These are phyloP conservation scores for Prinsepia uniflora DNA, from an alignment of 306 rosid genomes.

Conservation along the genomic window DNA sequence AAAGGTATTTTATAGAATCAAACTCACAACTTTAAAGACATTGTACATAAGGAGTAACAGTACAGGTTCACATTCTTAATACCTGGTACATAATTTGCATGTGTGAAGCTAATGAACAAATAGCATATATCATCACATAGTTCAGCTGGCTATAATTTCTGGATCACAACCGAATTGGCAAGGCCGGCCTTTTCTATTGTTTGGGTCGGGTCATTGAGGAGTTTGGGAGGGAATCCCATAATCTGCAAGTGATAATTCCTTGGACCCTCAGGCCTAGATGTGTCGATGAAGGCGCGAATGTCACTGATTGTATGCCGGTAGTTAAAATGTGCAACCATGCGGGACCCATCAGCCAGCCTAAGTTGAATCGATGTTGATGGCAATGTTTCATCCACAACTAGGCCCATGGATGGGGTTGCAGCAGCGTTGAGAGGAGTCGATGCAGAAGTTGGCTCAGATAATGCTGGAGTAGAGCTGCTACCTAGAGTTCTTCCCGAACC, in stretches of 20 bases:
- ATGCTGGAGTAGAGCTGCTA: conserved; percentile 58
- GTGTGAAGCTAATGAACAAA: conserved; percentile 5
- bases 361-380: conserved; percentile 83
- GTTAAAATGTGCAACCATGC: conserved; percentile 69
- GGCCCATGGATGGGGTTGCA: conserved; percentile 36
- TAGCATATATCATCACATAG: background rate
- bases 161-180: conserved; percentile 89
- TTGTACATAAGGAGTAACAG: background rate
- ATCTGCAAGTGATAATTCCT: conserved; percentile 72
- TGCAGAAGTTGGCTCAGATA: conserved; percentile 40
- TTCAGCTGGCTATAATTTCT: conserved; percentile 58
- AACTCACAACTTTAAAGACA: background rate
- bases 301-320: conserved; percentile 55
- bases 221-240: conserved; percentile 94
- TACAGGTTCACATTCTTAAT: conserved; percentile 23
- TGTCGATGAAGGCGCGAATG: conserved; percentile 66
- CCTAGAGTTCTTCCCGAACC: conserved; percentile 96
- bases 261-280: conserved; percentile 61
- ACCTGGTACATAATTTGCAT: conserved; percentile 5
- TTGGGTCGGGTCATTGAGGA: conserved; percentile 58
- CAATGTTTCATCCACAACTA: conserved; percentile 66
- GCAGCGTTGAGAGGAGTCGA: conserved; percentile 35
- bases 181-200: conserved; percentile 86
- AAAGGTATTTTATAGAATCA: background rate
- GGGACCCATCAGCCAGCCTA: conserved; percentile 89